These are phyloP conservation scores for Porosira glacialis DNA, from an alignment of 352 stramenopile species.

Conservation along the genomic window DNA sequence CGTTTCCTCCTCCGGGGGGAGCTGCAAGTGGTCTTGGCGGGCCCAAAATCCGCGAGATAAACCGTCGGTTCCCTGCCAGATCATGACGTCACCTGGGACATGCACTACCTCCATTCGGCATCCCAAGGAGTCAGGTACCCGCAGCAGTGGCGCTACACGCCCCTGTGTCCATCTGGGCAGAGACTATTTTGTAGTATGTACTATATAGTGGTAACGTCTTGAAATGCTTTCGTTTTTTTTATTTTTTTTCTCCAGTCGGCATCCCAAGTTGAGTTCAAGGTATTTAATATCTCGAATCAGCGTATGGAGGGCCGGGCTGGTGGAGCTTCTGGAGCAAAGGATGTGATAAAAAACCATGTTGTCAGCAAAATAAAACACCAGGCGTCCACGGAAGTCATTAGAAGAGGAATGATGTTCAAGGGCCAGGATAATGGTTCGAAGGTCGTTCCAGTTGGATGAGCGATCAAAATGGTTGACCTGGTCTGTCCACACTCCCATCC, in stretches of 20 bases:
- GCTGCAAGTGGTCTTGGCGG: too few species aligned
- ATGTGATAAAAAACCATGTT: conserved; percentile 47
- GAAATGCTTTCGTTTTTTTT: too few species aligned
- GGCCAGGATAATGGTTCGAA: conserved; percentile 3
- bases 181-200: too few species aligned
- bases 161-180: too few species aligned
- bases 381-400: background rate
- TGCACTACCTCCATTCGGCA: conserved; percentile 38
- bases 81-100: conserved; percentile 53
- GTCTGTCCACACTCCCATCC: background rate
- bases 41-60: conserved; percentile 34
- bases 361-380: conserved; percentile 52
- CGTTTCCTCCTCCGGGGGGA: too few species aligned
- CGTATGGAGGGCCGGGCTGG: conserved; percentile 21
- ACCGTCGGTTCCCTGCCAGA: conserved; percentile 51
- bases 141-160: too few species aligned
- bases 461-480: conserved; percentile 2
- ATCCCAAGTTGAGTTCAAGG: conserved; percentile 33
- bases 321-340: conserved; percentile 44
- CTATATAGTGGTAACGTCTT: too few species aligned
- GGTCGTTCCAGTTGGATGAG: conserved; percentile 20
- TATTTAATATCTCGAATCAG: conserved; percentile 31
- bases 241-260: too few species aligned
- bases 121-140: too few species aligned
- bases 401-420: background rate